phyloP scores from a whole-genome alignment of 2,329 filamentous ascomycete genomes.

The Colletotrichum orchidophilum region DNA sequence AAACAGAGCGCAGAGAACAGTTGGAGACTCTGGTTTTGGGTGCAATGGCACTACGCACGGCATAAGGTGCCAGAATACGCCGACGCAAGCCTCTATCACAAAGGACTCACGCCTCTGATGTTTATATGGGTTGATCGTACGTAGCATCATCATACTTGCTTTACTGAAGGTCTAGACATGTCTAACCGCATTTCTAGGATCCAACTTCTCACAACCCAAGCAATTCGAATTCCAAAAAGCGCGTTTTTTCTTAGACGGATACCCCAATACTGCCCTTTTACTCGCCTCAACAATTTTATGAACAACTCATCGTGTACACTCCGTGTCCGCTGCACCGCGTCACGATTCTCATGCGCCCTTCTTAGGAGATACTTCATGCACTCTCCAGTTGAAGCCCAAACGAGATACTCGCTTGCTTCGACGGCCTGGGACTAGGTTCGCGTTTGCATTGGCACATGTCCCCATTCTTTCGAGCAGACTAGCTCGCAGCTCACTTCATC shows the following conservation, averaged over 20 bases:
- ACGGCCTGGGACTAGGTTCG: not conserved
- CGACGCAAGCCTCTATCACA: not conserved
- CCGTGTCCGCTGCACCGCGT: conserved; percentile 71
- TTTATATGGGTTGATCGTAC: not conserved
- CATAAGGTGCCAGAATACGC: conserved; percentile 17
- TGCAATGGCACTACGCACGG: conserved; percentile 79
- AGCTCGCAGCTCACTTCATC: conserved; percentile 85
- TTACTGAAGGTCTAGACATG: not conserved
- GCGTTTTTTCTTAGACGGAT: conserved; percentile 37
- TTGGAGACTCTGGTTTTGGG: conserved; percentile 77
- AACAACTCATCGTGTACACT: conserved; percentile 71
- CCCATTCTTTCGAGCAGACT: conserved; percentile 39
- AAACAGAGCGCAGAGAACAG: conserved; percentile 57
- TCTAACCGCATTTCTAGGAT: not conserved
- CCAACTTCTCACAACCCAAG: not conserved
- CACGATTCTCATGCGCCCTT: conserved; percentile 73
- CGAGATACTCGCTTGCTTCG: conserved; percentile 71
- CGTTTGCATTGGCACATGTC: not conserved
- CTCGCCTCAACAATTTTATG: conserved; percentile 66
- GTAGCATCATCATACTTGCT: not conserved
- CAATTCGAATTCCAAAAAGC: not conserved
- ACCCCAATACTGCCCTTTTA: conserved; percentile 54
- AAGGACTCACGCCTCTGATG: not conserved
- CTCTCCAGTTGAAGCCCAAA: conserved; percentile 78
- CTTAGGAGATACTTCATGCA: conserved; percentile 84